A percentile compares a stretch with the other conserved stretches of the same genome.
phyloP scores from a whole-genome alignment of 371 early-diverging fungal species.

The Apophysomyces ossiformis region DNA sequence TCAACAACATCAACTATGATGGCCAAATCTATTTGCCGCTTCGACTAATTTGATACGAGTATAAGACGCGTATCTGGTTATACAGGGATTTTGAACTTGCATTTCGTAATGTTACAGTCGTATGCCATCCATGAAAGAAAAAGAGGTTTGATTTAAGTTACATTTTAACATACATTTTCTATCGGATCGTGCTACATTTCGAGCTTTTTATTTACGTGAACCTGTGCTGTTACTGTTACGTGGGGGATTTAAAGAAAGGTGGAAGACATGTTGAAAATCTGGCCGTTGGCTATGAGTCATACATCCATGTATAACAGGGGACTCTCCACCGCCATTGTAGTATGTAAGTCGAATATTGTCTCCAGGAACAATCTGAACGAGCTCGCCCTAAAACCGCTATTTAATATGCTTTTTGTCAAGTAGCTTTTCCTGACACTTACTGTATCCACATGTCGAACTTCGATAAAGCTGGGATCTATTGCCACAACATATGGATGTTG shows the following conservation, averaged over 20 bases:
- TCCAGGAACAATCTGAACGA: slow-evolving; percentile 55
- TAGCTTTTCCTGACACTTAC: slow-evolving; percentile 37
- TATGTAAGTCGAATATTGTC: slow-evolving; percentile 55
- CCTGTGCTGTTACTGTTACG: slow-evolving; percentile 17
- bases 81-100: no score
- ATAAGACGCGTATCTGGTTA: no score
- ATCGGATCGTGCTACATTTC: no score
- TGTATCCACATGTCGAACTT: slow-evolving; percentile 85
- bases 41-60: no score
- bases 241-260: slow-evolving; percentile 29
- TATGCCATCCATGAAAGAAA: no score
- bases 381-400: slow-evolving; percentile 38
- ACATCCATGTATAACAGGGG: slow-evolving; percentile 49
- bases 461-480: slow-evolving; percentile 86
- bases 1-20: no score
- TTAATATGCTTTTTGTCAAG: not conserved
- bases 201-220: not conserved
- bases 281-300: slow-evolving; percentile 51
- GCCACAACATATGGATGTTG: slow-evolving; percentile 89
- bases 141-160: no score
- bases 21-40: no score
- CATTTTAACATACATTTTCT: no score
- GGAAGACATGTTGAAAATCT: slow-evolving; percentile 51
- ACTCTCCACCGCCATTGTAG: slow-evolving; percentile 45
- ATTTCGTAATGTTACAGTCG: no score